Evolutionary conservation across 768 basidiomycete genomes (phyloP).

Genomic region (Vararia minispora): DNA sequence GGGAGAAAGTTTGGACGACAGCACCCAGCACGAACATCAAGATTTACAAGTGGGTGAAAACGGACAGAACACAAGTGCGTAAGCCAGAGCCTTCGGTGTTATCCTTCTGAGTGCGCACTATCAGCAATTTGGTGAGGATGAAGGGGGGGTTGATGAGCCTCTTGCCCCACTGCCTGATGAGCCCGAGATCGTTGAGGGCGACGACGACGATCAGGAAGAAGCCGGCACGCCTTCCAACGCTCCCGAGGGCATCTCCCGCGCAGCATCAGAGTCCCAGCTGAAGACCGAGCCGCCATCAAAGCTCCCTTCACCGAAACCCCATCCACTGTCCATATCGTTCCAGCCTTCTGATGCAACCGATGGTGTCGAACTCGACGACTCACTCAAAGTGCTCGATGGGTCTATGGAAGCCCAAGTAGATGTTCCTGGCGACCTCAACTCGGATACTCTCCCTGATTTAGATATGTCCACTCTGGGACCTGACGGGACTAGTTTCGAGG

Average conservation of each 20-base stretch:
- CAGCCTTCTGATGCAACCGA: constrained; percentile 27
- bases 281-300: constrained; percentile 44
- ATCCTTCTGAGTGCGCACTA: constrained; percentile 1
- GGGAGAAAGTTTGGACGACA: constrained; percentile 70
- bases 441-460: constrained; percentile 33
- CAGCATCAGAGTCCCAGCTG: constrained; percentile 26
- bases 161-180: constrained; percentile 73
- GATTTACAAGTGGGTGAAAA: constrained; percentile 70
- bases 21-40: constrained; percentile 48
- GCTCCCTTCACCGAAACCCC: constrained; percentile 57
- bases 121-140: constrained; percentile 85
- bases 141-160: constrained; percentile 69
- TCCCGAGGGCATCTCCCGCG: constrained; percentile 26
- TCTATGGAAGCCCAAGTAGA: constrained; percentile 30
- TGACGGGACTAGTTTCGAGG: constrained; percentile 49
- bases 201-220: constrained; percentile 68
- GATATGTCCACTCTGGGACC: constrained; percentile 57
- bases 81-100: neutral
- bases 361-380: constrained; percentile 32
- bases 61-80: constrained; percentile 65
- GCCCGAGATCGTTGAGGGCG: constrained; percentile 62
- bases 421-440: constrained; percentile 16
- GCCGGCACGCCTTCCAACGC: constrained; percentile 34
- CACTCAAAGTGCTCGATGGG: constrained; percentile 44
- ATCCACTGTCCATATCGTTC: constrained; percentile 43